Percentiles rank a stretch among this genome's conserved stretches.
These are phyloP conservation scores for Triticum urartu DNA, from an alignment of 176 grass and related monocot genomes.

Conservation along the genomic window DNA sequence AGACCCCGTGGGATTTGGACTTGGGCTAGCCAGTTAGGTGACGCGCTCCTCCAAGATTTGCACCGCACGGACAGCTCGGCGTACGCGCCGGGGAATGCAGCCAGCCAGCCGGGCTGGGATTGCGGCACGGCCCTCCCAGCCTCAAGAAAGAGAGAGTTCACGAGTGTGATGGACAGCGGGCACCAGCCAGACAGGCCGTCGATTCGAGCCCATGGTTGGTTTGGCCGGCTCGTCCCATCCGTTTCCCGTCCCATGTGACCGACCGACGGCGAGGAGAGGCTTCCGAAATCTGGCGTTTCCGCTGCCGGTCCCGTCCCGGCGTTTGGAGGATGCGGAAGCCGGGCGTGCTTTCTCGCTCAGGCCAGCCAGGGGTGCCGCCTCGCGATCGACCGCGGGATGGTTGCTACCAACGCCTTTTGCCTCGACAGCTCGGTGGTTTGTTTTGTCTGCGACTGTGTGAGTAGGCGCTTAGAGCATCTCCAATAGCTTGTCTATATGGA, in stretches of 20 bases:
- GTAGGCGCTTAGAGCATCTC: no score
- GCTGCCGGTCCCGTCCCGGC: neutral
- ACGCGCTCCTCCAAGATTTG: conserved; percentile 32
- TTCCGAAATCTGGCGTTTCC: neutral
- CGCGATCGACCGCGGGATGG: no score
- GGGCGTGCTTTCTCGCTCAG: neutral
- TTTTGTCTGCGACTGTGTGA: no score
- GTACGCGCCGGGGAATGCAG: neutral
- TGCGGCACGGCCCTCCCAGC: no score
- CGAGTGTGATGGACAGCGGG: no score
- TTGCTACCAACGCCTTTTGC: no score
- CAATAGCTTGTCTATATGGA: no score
- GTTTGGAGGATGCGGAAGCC: neutral
- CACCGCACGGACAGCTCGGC: conserved; percentile 26
- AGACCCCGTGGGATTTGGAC: neutral
- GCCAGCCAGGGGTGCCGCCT: no score
- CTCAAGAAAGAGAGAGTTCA: no score
- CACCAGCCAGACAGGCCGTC: neutral
- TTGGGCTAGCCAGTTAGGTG: neutral
- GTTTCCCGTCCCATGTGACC: no score
- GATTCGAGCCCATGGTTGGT: neutral
- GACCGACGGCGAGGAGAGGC: neutral
- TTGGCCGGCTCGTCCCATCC: no score
- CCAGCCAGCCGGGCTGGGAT: neutral
- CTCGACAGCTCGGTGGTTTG: no score